Percentiles rank a stretch among this genome's conserved stretches.
Evolutionary conservation across 768 basidiomycete genomes (phyloP).

Genomic region (Phlebiopsis flavidoalba): DNA sequence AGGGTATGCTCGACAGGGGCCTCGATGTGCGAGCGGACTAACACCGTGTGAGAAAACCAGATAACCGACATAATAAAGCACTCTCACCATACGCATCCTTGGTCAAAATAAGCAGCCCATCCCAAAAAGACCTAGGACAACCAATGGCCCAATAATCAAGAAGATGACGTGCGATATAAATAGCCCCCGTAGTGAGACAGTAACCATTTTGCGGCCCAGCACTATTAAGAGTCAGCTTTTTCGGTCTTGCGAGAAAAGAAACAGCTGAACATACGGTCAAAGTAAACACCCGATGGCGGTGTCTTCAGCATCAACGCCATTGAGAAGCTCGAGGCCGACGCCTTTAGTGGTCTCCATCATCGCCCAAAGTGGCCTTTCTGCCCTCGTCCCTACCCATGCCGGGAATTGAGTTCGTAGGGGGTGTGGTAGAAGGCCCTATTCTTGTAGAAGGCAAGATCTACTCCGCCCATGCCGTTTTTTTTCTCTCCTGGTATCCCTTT

Average conservation of each 20-base stretch:
- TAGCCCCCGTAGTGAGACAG: constrained; percentile 48
- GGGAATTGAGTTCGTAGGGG: constrained; percentile 59
- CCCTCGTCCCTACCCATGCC: constrained; percentile 45
- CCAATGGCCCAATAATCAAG: constrained; percentile 58
- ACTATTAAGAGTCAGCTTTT: constrained; percentile 34
- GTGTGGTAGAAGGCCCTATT: constrained; percentile 77
- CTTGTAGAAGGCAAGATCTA: constrained; percentile 78
- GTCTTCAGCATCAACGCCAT: constrained; percentile 27
- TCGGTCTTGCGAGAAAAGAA: not conserved
- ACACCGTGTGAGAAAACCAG: not conserved
- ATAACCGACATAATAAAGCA: not conserved
- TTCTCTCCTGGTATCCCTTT: constrained; percentile 18
- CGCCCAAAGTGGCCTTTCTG: constrained; percentile 60
- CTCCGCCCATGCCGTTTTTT: constrained; percentile 51
- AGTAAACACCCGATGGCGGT: constrained; percentile 47
- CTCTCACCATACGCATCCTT: constrained; percentile 17
- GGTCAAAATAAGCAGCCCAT: constrained; percentile 25
- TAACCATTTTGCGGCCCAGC: constrained; percentile 47
- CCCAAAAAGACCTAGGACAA: constrained; percentile 42
- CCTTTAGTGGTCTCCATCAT: constrained; percentile 68
- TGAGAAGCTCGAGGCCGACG: constrained; percentile 51
- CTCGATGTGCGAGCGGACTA: not conserved
- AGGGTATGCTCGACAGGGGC: not conserved
- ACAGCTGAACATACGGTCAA: constrained; percentile 60
- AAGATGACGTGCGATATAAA: constrained; percentile 54